phyloP scores from a whole-genome alignment of 75 land plant species.

The Adiantum capillusveneris region DNA sequence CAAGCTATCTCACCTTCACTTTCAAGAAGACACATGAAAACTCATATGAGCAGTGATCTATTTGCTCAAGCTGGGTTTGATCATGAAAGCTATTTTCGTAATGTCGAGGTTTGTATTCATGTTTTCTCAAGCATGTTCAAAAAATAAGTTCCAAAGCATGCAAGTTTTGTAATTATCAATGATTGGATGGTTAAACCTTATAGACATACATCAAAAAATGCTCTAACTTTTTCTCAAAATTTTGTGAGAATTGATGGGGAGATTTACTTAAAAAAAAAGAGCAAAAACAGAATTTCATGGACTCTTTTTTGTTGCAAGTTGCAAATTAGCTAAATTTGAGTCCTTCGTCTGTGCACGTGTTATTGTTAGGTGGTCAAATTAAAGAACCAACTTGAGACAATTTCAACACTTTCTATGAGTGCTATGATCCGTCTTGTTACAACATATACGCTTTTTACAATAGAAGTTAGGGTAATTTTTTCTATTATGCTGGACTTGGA shows the following conservation, averaged over 20 bases:
- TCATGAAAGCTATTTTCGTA: slow-evolving; percentile 64
- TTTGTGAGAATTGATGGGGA: too few relatives aligned
- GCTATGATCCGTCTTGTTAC: slow-evolving; percentile 78
- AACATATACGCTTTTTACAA: slow-evolving; percentile 45
- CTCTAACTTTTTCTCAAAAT: too few relatives aligned
- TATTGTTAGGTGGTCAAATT: too few relatives aligned
- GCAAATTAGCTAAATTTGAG: too few relatives aligned
- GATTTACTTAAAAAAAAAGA: too few relatives aligned
- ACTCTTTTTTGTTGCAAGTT: too few relatives aligned
- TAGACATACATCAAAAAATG: too few relatives aligned
- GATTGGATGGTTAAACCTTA: too few relatives aligned
- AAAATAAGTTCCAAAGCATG: too few relatives aligned
- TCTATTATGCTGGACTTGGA: slow-evolving; percentile 93
- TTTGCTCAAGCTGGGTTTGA: slow-evolving; percentile 75
- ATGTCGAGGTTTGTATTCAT: slow-evolving; percentile 37
- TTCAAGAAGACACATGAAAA: slow-evolving; percentile 50
- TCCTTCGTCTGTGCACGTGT: too few relatives aligned
- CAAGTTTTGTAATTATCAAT: too few relatives aligned
- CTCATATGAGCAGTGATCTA: slow-evolving; percentile 90
- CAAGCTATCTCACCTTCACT: slow-evolving; percentile 22
- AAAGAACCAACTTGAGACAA: slow-evolving; percentile 14
- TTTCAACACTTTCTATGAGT: slow-evolving; percentile 28
- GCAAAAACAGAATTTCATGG: too few relatives aligned
- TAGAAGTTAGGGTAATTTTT: slow-evolving; percentile 74
- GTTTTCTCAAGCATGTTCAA: neutral